Evolutionary conservation across 2,329 filamentous ascomycete species (phyloP).

Genomic region (Chaetomium globosum): DNA sequence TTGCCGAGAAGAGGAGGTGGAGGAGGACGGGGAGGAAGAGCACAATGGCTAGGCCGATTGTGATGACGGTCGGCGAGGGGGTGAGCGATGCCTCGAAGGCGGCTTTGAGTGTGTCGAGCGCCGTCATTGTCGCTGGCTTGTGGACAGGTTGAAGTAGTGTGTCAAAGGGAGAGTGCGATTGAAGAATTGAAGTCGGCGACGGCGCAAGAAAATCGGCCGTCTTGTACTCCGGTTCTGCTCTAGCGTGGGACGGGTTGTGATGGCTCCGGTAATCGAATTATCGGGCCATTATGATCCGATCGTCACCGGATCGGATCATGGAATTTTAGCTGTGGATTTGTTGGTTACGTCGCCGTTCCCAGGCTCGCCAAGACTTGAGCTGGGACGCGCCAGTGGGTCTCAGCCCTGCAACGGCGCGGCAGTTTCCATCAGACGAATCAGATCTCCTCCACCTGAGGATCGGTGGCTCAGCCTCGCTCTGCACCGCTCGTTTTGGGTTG

Average conservation of each 20-base stretch:
- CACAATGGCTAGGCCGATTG: constrained; percentile 70
- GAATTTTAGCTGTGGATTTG: constrained; percentile 22
- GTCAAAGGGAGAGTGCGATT: not conserved
- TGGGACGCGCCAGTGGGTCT: constrained; percentile 6
- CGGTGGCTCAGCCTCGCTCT: constrained; percentile 27
- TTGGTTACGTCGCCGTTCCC: constrained; percentile 12
- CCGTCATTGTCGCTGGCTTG: constrained; percentile 21
- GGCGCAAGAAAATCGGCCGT: constrained; percentile 8
- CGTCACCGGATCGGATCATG: constrained; percentile 27
- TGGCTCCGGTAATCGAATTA: constrained; percentile 19
- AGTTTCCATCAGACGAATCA: constrained; percentile 21
- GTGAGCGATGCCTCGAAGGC: constrained; percentile 58
- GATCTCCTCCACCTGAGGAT: not conserved
- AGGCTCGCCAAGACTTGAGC: not conserved
- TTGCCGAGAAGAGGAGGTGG: constrained; percentile 72
- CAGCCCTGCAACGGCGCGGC: constrained; percentile 15
- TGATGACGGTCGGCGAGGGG: constrained; percentile 64
- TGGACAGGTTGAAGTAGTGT: not conserved
- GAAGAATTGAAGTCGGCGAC: not conserved
- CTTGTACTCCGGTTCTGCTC: constrained; percentile 19
- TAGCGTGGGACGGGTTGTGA: constrained; percentile 17
- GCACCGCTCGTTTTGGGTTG: constrained; percentile 16
- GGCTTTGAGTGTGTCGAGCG: constrained; percentile 34
- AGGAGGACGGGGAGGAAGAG: constrained; percentile 75
- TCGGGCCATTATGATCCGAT: constrained; percentile 34